phyloP scores from a whole-genome alignment of 495 filamentous ascomycete genomes.

The Parathielavia appendiculata region DNA sequence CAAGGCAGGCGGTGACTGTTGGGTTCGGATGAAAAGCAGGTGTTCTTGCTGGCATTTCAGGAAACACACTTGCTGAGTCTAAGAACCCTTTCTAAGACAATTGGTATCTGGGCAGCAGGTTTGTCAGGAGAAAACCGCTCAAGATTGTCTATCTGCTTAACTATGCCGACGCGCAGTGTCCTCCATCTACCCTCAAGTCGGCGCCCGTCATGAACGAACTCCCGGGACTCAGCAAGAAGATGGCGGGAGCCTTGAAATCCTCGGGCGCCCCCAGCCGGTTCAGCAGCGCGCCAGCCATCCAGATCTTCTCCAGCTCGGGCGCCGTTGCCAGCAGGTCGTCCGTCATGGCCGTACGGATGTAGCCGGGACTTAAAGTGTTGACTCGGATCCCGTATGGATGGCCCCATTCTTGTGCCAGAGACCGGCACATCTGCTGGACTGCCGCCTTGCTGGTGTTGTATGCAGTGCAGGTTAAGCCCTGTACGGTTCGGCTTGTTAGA shows the following conservation, averaged over 20 bases:
- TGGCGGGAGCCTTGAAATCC: constrained; percentile 2
- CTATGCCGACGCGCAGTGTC: background rate
- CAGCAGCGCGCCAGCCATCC: constrained; percentile 1
- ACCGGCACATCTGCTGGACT: constrained; percentile 8
- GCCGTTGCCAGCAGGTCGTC: constrained; percentile 2
- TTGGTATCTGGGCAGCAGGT: no score
- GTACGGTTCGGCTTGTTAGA: background rate
- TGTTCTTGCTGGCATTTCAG: no score
- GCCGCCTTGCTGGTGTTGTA: constrained; percentile 8
- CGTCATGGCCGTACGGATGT: constrained; percentile 7
- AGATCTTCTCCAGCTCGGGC: constrained; percentile 8
- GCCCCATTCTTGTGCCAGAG: constrained; percentile 4
- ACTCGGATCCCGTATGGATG: background rate
- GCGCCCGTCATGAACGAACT: constrained; percentile 7
- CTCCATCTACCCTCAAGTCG: constrained; percentile 2
- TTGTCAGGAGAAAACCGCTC: no score
- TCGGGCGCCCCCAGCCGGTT: background rate
- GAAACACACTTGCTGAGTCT: background rate
- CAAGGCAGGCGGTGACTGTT: no score
- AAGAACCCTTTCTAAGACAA: no score
- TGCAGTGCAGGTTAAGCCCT: constrained; percentile 6
- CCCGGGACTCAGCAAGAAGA: background rate
- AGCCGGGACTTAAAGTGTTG: background rate
- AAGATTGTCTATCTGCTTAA: background rate
- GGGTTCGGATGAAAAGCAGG: no score